Conservation (phyloP, 192 early-diverging fungal species). For the Backusella liffmaniae region DNA sequence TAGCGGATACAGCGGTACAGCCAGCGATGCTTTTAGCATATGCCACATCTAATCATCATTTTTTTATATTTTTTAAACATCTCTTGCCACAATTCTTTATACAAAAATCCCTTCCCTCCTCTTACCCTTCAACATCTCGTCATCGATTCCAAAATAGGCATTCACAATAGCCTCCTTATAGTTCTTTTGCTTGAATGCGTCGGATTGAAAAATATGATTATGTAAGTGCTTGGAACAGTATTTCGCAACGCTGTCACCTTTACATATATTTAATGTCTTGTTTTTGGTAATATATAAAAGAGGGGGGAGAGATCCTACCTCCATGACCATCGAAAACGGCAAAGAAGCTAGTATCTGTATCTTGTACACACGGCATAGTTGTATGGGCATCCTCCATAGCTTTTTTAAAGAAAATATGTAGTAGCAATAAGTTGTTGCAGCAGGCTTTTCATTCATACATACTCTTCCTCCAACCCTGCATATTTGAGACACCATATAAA, state of each 20-base stretch:
- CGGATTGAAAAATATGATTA: slow-evolving; percentile 61
- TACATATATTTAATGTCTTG: neutral
- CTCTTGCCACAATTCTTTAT: too few species aligned
- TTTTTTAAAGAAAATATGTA: slow-evolving; percentile 13
- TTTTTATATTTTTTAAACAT: too few species aligned
- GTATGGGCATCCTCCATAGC: slow-evolving; percentile 99
- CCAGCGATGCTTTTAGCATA: slow-evolving; percentile 72
- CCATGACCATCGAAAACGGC: slow-evolving; percentile 98
- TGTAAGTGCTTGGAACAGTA: slow-evolving; percentile 81
- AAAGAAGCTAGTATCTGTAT: slow-evolving; percentile 79
- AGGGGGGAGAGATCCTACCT: slow-evolving; percentile 47
- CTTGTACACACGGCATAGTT: slow-evolving; percentile 69
- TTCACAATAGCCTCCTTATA: slow-evolving; percentile 75
- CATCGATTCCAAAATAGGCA: slow-evolving; percentile 82
- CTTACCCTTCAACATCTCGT: slow-evolving; percentile 66
- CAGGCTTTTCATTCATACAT: slow-evolving; percentile 11
- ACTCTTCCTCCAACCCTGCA: slow-evolving; percentile 98
- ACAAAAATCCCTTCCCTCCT: too few species aligned
- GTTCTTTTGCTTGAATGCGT: slow-evolving; percentile 60
- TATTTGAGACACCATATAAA: slow-evolving; percentile 81
- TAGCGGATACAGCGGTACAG: slow-evolving; percentile 82
- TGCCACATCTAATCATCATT: neutral
- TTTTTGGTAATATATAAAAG: neutral
- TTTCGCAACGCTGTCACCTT: slow-evolving; percentile 75
- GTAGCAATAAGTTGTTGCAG: too few species aligned